phyloP scores from a whole-genome alignment of 805 yeast genomes.

The Starmerella stigmatis region DNA sequence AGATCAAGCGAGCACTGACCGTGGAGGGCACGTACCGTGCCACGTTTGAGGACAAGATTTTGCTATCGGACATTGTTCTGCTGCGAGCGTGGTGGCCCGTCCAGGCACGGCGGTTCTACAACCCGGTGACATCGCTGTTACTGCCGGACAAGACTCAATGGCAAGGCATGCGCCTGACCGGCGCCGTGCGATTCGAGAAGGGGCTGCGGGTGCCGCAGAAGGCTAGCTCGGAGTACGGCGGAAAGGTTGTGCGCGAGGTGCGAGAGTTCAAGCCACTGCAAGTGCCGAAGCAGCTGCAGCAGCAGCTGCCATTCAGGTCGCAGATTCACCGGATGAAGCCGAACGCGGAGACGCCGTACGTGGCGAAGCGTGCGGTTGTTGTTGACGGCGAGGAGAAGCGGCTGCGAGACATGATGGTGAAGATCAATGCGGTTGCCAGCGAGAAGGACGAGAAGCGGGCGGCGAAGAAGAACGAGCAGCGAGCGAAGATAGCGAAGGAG shows the following conservation, averaged over 20 bases:
- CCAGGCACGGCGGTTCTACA: slow-evolving; percentile 77
- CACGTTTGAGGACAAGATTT: slow-evolving; percentile 87
- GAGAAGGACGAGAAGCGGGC: slow-evolving; percentile 73
- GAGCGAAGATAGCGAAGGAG: slow-evolving; percentile 63
- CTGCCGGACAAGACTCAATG: slow-evolving; percentile 70
- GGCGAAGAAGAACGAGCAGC: slow-evolving; percentile 62
- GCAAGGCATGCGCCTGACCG: slow-evolving; percentile 95
- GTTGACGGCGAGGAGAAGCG: slow-evolving; percentile 87
- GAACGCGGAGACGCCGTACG: slow-evolving; percentile 62
- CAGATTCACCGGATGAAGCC: slow-evolving; percentile 85
- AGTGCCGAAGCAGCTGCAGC: slow-evolving; percentile 70
- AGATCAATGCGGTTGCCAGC: slow-evolving; percentile 71
- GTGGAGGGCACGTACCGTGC: slow-evolving; percentile 94
- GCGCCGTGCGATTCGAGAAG: slow-evolving; percentile 74
- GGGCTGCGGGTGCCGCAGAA: slow-evolving; percentile 52
- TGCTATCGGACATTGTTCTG: slow-evolving; percentile 72
- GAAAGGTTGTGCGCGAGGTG: slow-evolving; percentile 69
- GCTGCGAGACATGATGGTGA: slow-evolving; percentile 79
- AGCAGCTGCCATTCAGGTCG: slow-evolving; percentile 79
- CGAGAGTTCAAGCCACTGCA: slow-evolving; percentile 78
- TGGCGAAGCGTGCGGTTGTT: slow-evolving; percentile 88
- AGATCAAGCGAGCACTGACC: slow-evolving; percentile 85
- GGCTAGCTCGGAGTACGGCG: slow-evolving; percentile 41
- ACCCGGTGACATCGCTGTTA: slow-evolving; percentile 88
- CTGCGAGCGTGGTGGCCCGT: slow-evolving; percentile 97